Conservation (phyloP, 805 yeast genomes). For the Metschnikowia borealis region DNA sequence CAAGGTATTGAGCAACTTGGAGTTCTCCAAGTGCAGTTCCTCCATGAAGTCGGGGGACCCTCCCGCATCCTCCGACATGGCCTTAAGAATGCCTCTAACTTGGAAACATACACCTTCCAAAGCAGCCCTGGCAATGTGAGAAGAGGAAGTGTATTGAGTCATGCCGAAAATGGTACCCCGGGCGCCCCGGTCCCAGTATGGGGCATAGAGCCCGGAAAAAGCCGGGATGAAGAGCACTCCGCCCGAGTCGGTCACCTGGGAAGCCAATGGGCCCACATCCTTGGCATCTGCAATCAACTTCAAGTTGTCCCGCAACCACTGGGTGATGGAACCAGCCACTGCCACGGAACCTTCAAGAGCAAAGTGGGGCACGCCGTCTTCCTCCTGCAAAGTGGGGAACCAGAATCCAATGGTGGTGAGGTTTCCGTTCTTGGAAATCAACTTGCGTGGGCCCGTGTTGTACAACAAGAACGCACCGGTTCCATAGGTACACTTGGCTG, state of each 20-base stretch:
- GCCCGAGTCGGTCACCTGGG: slow-evolving; percentile 74
- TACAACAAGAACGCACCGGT: slow-evolving; percentile 90
- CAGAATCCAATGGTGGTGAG: slow-evolving; percentile 88
- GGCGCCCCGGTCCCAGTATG: slow-evolving; percentile 92
- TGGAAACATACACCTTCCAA: slow-evolving; percentile 94
- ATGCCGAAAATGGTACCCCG: slow-evolving; percentile 91
- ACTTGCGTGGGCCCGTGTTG: slow-evolving; percentile 75
- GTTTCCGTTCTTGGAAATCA: slow-evolving; percentile 74
- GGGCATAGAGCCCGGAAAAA: slow-evolving; percentile 89
- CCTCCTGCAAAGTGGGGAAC: slow-evolving; percentile 63
- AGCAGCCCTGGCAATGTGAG: slow-evolving; percentile 92
- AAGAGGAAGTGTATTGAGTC: slow-evolving; percentile 87
- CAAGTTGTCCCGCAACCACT: slow-evolving; percentile 90
- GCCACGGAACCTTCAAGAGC: slow-evolving; percentile 96
- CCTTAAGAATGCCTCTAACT: slow-evolving; percentile 82
- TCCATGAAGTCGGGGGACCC: slow-evolving; percentile 56
- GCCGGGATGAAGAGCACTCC: slow-evolving; percentile 96
- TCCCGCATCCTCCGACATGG: slow-evolving; percentile 85
- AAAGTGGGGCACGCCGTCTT: slow-evolving; percentile 60
- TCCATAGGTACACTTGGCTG: slow-evolving; percentile 94
- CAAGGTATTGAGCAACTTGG: slow-evolving; percentile 46
- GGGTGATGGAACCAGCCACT: slow-evolving; percentile 91
- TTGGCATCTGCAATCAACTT: slow-evolving; percentile 75
- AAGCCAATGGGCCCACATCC: slow-evolving; percentile 88
- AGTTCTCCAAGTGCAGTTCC: slow-evolving; percentile 44